phyloP scores from a whole-genome alignment of 2,329 filamentous ascomycete genomes.

The Apiospora saccharicola region DNA sequence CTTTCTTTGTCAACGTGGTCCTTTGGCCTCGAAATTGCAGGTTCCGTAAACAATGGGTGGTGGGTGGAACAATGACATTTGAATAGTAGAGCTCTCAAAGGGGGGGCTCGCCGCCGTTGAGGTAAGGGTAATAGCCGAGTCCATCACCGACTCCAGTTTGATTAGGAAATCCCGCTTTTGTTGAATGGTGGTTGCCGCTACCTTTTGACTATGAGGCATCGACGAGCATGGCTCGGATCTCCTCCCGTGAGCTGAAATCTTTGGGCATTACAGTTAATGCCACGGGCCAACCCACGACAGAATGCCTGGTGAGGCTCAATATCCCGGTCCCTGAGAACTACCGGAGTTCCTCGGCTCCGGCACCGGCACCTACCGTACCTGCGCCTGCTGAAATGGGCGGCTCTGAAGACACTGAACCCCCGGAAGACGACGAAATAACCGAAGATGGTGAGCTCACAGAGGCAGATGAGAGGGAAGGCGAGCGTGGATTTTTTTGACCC shows the following conservation, averaged over 20 bases:
- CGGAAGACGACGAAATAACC: too few species aligned
- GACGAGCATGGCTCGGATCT: neutral
- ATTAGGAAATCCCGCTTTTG: too few species aligned
- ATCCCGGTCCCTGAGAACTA: neutral
- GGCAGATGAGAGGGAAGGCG: too few species aligned
- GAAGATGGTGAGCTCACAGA: too few species aligned
- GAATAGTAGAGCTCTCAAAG: neutral
- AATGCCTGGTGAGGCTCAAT: neutral
- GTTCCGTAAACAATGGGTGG: neutral
- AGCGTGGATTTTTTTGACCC: too few species aligned
- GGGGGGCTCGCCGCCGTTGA: neutral
- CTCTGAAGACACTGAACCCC: too few species aligned
- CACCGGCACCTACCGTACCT: neutral
- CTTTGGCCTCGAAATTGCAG: neutral
- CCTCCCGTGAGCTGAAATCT: neutral
- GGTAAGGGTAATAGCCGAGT: neutral
- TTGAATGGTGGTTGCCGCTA: too few species aligned
- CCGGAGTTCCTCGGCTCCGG: neutral
- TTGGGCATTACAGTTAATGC: neutral
- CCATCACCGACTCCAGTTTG: too few species aligned
- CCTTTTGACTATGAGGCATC: neutral
- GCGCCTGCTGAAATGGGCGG: neutral
- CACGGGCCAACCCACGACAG: neutral
- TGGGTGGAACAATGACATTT: neutral
- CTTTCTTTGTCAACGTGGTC: neutral